Percentiles rank a stretch among this genome's conserved stretches.
Evolutionary conservation across 345 rosid genomes (phyloP).

Genomic region (Raphanus sativus): DNA sequence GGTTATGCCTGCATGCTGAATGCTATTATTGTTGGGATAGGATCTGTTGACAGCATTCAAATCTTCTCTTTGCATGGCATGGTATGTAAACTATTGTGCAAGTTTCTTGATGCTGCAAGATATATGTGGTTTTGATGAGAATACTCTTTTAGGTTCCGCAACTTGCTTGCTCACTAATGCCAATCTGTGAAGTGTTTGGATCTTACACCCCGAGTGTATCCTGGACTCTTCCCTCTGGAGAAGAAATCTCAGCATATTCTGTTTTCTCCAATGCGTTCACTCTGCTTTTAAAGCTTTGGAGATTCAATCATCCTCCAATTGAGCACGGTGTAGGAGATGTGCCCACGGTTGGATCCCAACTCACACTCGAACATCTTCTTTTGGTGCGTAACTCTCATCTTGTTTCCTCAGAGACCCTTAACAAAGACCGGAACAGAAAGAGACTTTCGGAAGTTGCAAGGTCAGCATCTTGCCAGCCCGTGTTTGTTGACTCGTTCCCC

Average conservation of each 20-base stretch:
- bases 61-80: constrained; percentile 92
- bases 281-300: constrained; percentile 91
- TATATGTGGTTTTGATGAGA: constrained; percentile 14
- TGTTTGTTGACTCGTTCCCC: constrained; percentile 90
- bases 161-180: constrained; percentile 93
- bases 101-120: background rate
- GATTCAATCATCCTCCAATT: constrained; percentile 88
- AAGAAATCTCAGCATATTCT: constrained; percentile 73
- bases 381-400: constrained; percentile 79
- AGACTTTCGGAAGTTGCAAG: constrained; percentile 64
- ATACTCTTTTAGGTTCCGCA: constrained; percentile 61
- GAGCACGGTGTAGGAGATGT: constrained; percentile 91
- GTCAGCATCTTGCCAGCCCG: constrained; percentile 56
- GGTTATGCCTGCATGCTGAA: constrained; percentile 76
- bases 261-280: constrained; percentile 92
- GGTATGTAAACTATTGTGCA: constrained; percentile 46
- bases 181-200: constrained; percentile 93
- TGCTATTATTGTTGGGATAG: constrained; percentile 81
- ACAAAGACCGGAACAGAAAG: constrained; percentile 55
- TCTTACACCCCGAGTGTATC: constrained; percentile 70
- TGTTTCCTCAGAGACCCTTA: constrained; percentile 56
- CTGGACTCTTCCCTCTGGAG: constrained; percentile 77
- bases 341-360: constrained; percentile 76
- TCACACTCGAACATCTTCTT: constrained; percentile 90
- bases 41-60: constrained; percentile 87